Base-by-base conservation (phyloP, 148 eudicot species). In the Salicornia ramosissima region DNA sequence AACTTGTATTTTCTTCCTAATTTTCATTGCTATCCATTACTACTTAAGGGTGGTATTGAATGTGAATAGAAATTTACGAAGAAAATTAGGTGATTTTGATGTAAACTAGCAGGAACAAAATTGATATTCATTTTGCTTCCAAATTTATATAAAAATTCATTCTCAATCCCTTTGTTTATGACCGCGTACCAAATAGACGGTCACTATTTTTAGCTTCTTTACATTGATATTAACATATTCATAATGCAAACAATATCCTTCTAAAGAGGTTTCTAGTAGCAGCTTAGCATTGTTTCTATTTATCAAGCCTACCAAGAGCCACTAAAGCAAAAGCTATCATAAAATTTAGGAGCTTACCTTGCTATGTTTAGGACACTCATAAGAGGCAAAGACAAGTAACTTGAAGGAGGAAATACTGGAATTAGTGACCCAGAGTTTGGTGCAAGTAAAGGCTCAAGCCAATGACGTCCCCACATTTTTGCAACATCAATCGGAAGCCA, bases 401-500 rank as follows among this genome's bases (percentile, higher is more conserved):
- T 84, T 53, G 99, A 94, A 72, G 84, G 86, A 66, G 92, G 89
- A 80, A 94, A 94, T 53, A 69, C 56, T 10, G 96, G 99, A 72
- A 91, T 59, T 45, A 71, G 34, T 21, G 84, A 83, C 39, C 84
- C 86, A 21, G 97, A 94, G 86, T 81, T 86, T 19, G 96, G 90
- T 52, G 88, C 80, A 60, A 94, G 82, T 72, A 91, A 71, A 18
- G 93, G 89, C 76, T 94, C 99, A 75, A 94, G 96, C 96, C 99
- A 94, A 83, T 88, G 96, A 63, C 97, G 99, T 43, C 91, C 99
- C 99, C 97, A 91, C 93, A 89, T 86, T 77, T 86, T 86, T 30
- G 99, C 97, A 77, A 94, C 96, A 68, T 94, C 97, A 80, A 87
- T 75, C 69, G 99, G 99, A 67, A 94, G 88, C 99, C 99, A 90